Percentiles rank a stretch among this genome's conserved stretches.
phyloP scores from a whole-genome alignment of 2,329 filamentous ascomycete genomes.

The Verticillium nubilum region DNA sequence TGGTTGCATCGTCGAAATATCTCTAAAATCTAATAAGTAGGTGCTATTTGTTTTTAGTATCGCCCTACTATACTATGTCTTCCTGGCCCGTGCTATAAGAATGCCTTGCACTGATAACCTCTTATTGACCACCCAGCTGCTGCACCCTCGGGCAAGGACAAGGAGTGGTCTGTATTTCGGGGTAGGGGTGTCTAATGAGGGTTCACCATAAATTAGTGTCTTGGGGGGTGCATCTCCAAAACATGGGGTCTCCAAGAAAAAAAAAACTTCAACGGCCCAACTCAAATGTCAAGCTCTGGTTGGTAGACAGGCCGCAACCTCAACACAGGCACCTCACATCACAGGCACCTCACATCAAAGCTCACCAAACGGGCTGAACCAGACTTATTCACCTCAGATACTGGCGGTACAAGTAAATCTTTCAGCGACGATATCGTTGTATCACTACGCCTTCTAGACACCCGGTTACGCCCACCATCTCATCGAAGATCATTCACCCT shows the following conservation, averaged over 20 bases:
- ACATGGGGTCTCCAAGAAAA: background rate
- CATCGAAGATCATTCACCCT: background rate
- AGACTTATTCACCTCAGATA: background rate
- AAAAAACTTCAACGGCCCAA: slow-evolving; percentile 10
- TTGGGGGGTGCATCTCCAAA: background rate
- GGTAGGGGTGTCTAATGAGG: background rate
- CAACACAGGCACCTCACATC: slow-evolving; percentile 3
- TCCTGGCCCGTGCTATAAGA: no score
- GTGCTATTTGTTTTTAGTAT: no score
- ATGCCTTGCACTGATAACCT: no score
- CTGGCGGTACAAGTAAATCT: background rate
- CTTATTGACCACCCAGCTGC: no score
- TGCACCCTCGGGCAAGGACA: no score
- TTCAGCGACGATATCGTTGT: background rate
- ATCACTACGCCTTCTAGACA: background rate
- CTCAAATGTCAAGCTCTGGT: background rate
- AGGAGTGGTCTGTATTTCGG: no score
- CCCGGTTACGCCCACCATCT: background rate
- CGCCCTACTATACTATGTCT: no score
- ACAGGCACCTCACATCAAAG: background rate
- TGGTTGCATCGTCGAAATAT: no score
- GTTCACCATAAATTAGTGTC: no score
- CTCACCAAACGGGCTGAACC: background rate
- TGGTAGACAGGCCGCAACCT: slow-evolving; percentile 3
- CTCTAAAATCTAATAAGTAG: no score